Percentiles rank a stretch among this genome's conserved stretches.
Evolutionary conservation across 495 filamentous ascomycete genomes (phyloP).

Genomic region (Penicillium flavigenum): DNA sequence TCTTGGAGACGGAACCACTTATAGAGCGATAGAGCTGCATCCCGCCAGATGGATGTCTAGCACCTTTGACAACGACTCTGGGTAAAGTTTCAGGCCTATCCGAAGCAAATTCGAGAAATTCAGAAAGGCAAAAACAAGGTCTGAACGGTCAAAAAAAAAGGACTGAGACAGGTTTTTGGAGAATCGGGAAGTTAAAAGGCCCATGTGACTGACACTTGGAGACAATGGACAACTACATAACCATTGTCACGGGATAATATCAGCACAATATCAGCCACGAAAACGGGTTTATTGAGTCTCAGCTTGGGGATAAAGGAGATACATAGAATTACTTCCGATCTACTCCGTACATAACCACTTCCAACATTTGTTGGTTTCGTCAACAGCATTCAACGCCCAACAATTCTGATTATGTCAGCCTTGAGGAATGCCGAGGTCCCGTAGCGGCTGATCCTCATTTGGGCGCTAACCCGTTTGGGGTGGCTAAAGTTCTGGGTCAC

Average conservation of each 20-base stretch:
- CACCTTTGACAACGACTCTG: constrained; percentile 17
- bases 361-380: constrained; percentile 11
- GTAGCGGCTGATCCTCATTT: constrained; percentile 25
- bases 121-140: constrained; percentile 7
- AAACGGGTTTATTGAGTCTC: neutral
- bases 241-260: neutral
- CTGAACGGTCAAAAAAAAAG: constrained; percentile 12
- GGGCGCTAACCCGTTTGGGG: constrained; percentile 12
- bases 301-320: neutral
- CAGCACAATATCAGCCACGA: neutral
- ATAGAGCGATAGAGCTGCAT: constrained; percentile 99
- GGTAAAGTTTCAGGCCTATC: constrained; percentile 12
- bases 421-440: constrained; percentile 4
- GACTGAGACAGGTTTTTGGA: constrained; percentile 21
- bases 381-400: constrained; percentile 11
- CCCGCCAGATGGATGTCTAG: constrained; percentile 26
- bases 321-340: neutral
- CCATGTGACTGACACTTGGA: constrained; percentile 39
- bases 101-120: constrained; percentile 4
- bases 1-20: constrained; percentile 93
- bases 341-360: neutral
- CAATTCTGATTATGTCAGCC: constrained; percentile 8
- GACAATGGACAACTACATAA: constrained; percentile 7
- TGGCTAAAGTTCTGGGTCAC: constrained; percentile 1
- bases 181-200: constrained; percentile 32